These are phyloP conservation scores for Chrysoporthe deuterocubensis DNA, from an alignment of 2,329 filamentous ascomycete species.

Conservation along the genomic window DNA sequence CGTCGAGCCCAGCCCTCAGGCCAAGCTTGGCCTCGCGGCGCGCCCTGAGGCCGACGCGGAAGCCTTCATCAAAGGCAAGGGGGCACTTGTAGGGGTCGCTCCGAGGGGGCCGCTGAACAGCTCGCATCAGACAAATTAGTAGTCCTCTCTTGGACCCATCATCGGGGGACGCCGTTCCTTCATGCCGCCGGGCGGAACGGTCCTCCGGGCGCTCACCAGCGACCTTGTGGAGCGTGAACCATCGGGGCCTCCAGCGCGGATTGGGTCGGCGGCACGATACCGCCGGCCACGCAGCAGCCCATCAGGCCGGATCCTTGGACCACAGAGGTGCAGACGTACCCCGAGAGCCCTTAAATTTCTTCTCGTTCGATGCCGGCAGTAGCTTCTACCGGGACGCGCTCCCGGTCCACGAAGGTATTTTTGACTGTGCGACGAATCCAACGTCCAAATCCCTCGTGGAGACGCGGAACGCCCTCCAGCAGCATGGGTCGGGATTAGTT, in stretches of 20 bases:
- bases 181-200: slow-evolving; percentile 13
- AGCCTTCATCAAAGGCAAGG: slow-evolving; percentile 8
- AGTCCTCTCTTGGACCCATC: not conserved
- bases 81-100: slow-evolving; percentile 7
- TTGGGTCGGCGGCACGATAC: slow-evolving; percentile 6
- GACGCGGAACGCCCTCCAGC: not conserved
- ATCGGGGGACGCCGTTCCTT: not conserved
- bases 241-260: slow-evolving; percentile 11
- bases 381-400: not conserved
- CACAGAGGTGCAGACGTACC: not conserved
- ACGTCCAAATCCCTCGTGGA: not conserved
- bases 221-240: slow-evolving; percentile 16
- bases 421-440: not conserved
- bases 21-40: slow-evolving; percentile 7
- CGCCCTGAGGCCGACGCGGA: not conserved
- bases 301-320: slow-evolving; percentile 17
- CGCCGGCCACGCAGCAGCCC: slow-evolving; percentile 1
- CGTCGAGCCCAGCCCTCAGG: not conserved
- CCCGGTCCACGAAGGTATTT: slow-evolving; percentile 1
- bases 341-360: slow-evolving; percentile 1
- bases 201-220: slow-evolving; percentile 8
- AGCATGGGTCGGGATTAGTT: not conserved
- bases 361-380: not conserved
- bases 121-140: slow-evolving; percentile 20
- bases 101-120: not conserved